phyloP scores from a whole-genome alignment of 306 rosid species.

The Quercus robur region DNA sequence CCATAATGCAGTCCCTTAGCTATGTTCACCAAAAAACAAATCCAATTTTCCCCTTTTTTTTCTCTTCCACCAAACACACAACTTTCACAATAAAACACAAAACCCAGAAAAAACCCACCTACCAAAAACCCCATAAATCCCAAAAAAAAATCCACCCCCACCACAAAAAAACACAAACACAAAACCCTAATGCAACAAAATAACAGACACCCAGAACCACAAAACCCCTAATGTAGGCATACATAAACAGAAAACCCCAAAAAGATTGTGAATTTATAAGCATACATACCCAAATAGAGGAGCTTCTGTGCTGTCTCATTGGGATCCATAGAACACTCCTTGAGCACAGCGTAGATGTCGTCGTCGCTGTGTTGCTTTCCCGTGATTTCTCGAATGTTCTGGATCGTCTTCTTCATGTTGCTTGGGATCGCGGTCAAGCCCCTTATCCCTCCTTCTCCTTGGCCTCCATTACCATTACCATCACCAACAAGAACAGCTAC shows the following conservation, averaged over 20 bases:
- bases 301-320: conserved; percentile 81
- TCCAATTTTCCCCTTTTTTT: not conserved
- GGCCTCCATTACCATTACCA: conserved; percentile 17
- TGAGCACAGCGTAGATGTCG: conserved; percentile 70
- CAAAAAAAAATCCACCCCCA: not conserved
- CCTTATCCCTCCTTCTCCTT: conserved; percentile 62
- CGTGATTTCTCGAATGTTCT: conserved; percentile 73
- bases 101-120: conserved; percentile 29
- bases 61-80: conserved; percentile 3
- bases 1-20: not conserved
- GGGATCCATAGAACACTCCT: conserved; percentile 84
- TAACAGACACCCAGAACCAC: not conserved
- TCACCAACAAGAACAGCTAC: not conserved
- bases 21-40: not conserved
- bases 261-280: not conserved
- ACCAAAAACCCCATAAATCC: conserved; percentile 15
- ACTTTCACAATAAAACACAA: not conserved
- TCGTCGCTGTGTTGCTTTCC: conserved; percentile 83
- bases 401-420: conserved; percentile 52
- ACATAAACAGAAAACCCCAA: not conserved
- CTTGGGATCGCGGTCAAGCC: conserved; percentile 74
- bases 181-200: not conserved
- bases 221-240: conserved; percentile 12
- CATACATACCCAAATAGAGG: conserved; percentile 39
- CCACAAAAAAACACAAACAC: not conserved